phyloP scores from a whole-genome alignment of 345 rosid genomes.

The Sonneratia caseolaris region DNA sequence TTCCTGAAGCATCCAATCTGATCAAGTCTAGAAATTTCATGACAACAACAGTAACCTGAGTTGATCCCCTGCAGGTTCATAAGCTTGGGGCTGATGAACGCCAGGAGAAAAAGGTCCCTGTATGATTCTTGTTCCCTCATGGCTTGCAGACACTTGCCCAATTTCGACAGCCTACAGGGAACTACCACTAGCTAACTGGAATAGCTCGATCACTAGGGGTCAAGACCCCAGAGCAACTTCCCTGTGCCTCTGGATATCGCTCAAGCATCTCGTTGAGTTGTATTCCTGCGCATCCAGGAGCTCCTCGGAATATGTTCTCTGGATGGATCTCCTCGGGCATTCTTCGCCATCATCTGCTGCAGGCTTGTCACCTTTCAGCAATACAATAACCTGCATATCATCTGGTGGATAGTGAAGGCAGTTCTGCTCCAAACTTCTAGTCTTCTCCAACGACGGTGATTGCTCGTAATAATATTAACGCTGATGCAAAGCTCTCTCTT shows the following conservation, averaged over 20 bases:
- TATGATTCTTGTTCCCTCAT: neutral
- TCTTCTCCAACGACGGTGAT: neutral
- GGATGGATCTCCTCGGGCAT: conserved; percentile 20
- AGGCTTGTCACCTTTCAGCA: conserved; percentile 53
- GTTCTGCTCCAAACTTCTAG: neutral
- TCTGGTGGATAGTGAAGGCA: neutral
- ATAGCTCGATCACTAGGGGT: conserved; percentile 2
- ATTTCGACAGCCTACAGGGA: neutral
- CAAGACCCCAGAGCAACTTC: conserved; percentile 57
- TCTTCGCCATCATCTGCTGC: conserved; percentile 19
- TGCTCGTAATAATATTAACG: neutral
- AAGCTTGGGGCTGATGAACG: conserved; percentile 13
- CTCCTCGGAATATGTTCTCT: conserved; percentile 69
- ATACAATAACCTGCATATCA: conserved; percentile 49
- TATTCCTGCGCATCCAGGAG: conserved; percentile 54
- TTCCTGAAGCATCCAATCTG: neutral
- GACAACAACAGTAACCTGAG: neutral
- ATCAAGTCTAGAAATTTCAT: neutral
- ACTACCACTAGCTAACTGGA: neutral
- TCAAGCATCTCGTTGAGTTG: conserved; percentile 58
- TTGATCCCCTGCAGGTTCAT: neutral
- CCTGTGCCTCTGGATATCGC: conserved; percentile 40
- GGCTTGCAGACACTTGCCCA: neutral
- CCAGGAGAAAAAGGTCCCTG: conserved; percentile 14
- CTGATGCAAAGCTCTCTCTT: neutral